Base-by-base conservation (phyloP, 129 eudicot species). In the Chrysanthemum seticuspe region DNA sequence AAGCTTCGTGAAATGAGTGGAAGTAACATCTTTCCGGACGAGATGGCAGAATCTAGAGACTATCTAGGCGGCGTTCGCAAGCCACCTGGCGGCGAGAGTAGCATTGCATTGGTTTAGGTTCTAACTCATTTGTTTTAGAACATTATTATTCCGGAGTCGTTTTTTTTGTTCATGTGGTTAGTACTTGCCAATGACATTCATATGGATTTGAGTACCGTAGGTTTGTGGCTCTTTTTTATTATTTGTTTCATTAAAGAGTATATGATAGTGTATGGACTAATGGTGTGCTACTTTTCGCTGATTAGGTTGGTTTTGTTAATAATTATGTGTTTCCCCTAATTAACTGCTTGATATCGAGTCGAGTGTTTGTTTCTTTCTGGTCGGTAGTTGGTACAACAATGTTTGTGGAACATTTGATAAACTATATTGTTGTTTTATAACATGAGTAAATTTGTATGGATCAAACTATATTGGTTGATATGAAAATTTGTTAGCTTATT, bases 71-170 rank as follows among this genome's bases (percentile, higher is more conserved):
- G 97, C 7, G 98, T 86, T 21, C 97, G 97, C 78, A 94, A 94
- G 83, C 98, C 97, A 45, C 98, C 98, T 2, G 98, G 98, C 64
- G 98, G 98, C 0, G 95, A 89, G 75, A 94, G 98, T 88, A 94
- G 96, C 89, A 94, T 94, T 74, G 92, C 98, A 6, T 77, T 93
- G 88, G 95, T 92, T 56, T 92, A 85, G 87, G 80, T 65, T 75
- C 44, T 60, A 81, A 87, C 95, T 58, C 68, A 44, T 64, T 53
- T 64, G 3, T 62, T 62, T 82, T 67, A 65, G 54, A 74, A 71
- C 53, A 65, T 83, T 79, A 75, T 73, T 73, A n/a, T 64, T 53
- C 19, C 27, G 5, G 58, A 56, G 72, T 55, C 44, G 3, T 36
- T 64, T 47, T 62, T 52, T 15, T 47, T n/a, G 2, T 62, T 61